Percentiles rank a stretch among this genome's conserved stretches.
These are phyloP conservation scores for Starmerella geochares DNA, from an alignment of 805 yeast species.

Conservation along the genomic window DNA sequence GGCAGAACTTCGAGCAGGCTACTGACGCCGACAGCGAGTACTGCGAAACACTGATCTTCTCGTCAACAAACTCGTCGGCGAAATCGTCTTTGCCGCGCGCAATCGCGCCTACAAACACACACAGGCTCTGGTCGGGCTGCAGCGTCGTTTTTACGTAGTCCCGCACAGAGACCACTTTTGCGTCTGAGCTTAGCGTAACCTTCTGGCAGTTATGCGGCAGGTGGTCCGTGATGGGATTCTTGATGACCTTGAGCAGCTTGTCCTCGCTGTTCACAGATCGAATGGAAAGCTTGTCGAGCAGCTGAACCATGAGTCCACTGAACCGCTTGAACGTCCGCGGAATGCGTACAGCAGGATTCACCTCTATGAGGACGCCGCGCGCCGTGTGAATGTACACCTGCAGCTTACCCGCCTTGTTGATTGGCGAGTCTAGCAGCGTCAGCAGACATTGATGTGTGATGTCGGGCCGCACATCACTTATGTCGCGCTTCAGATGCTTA, in stretches of 20 bases:
- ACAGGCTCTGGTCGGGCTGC: conserved; percentile 82
- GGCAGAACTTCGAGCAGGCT: conserved; percentile 96
- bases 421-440: conserved; percentile 92
- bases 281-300: conserved; percentile 82
- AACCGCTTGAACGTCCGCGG: conserved; percentile 98
- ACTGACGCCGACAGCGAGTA: conserved; percentile 95
- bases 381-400: conserved; percentile 97
- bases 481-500: conserved; percentile 93
- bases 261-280: conserved; percentile 94
- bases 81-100: conserved; percentile 96
- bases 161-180: conserved; percentile 76
- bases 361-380: conserved; percentile 86
- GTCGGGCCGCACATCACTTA: conserved; percentile 98
- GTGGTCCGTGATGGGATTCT: conserved; percentile 95
- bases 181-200: conserved; percentile 84
- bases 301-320: conserved; percentile 95
- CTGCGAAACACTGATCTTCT: conserved; percentile 88
- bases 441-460: conserved; percentile 95
- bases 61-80: conserved; percentile 95
- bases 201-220: conserved; percentile 92
- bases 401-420: conserved; percentile 91
- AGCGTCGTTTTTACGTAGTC: conserved; percentile 64
- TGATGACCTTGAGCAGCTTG: conserved; percentile 82
- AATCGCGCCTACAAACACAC: conserved; percentile 99
- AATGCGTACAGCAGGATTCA: conserved; percentile 90